Percentiles rank a stretch among this genome's conserved stretches.
Conservation (phyloP, 805 yeast genomes). For the Osmozyma mogii region DNA sequence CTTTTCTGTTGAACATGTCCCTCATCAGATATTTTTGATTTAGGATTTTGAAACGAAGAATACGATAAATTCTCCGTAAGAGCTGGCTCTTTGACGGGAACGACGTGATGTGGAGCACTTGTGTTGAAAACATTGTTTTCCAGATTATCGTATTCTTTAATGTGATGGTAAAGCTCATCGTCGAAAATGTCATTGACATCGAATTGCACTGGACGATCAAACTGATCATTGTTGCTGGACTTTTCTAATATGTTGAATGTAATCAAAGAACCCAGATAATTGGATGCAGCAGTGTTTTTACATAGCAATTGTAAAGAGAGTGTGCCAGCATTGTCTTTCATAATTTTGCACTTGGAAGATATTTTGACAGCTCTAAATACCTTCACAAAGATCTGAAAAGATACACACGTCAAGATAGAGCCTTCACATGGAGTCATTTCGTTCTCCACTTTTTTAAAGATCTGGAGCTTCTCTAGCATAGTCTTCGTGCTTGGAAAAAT, state of each 20-base stretch:
- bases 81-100: too few relatives aligned
- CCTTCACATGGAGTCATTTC: constrained; percentile 12
- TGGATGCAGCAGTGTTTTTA: constrained; percentile 18
- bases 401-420: constrained; percentile 22
- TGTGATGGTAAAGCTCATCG: constrained; percentile 19
- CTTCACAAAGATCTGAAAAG: constrained; percentile 25
- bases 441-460: not conserved
- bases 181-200: constrained; percentile 19
- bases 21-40: too few relatives aligned
- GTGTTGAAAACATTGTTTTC: too few relatives aligned
- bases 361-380: constrained; percentile 29
- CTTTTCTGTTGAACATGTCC: too few relatives aligned
- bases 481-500: constrained; percentile 32
- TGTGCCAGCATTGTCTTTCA: constrained; percentile 29
- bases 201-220: constrained; percentile 4
- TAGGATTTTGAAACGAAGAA: too few relatives aligned
- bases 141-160: constrained; percentile 12
- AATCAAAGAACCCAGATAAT: constrained; percentile 30
- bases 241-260: constrained; percentile 34
- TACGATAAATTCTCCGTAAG: too few relatives aligned
- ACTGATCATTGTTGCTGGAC: constrained; percentile 10
- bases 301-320: constrained; percentile 32
- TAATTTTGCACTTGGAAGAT: constrained; percentile 31
- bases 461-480: not conserved
- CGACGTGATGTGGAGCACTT: too few relatives aligned